Evolutionary conservation across 163 green algal species (phyloP).

Genomic region (Chlorella variabilis): DNA sequence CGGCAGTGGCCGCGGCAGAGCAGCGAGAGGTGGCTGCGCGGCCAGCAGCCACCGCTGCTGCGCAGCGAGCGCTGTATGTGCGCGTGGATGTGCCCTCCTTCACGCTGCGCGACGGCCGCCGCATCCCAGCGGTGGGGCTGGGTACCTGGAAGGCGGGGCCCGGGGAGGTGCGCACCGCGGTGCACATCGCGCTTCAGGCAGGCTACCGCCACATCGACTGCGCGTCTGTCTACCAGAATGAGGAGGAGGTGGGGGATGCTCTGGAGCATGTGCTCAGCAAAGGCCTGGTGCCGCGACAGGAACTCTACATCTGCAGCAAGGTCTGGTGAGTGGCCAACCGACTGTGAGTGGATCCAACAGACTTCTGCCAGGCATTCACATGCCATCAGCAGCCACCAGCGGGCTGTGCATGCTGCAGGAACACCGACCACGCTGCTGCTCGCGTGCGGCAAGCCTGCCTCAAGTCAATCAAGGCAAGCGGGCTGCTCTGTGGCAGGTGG

Average conservation of each 20-base stretch:
- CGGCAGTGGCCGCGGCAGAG: conserved; percentile 19
- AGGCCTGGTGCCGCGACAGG: conserved; percentile 66
- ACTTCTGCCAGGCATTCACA: no score
- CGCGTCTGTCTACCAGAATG: conserved; percentile 78
- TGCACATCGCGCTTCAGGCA: conserved; percentile 65
- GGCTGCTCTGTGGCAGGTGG: not conserved
- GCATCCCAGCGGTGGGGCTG: conserved; percentile 73
- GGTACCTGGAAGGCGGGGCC: conserved; percentile 72
- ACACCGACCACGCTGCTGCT: conserved; percentile 59
- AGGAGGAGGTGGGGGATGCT: conserved; percentile 81
- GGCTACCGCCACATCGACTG: conserved; percentile 91
- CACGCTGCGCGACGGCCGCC: conserved; percentile 60
- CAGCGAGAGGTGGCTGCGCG: conserved; percentile 31
- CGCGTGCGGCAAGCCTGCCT: conserved; percentile 69
- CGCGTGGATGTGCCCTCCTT: conserved; percentile 41
- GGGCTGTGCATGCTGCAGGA: conserved; percentile 44
- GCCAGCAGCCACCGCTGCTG: not conserved
- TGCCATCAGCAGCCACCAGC: no score
- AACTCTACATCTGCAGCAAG: conserved; percentile 87
- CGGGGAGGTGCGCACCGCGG: conserved; percentile 60
- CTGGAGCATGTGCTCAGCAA: conserved; percentile 64
- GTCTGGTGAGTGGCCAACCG: conserved; percentile 59
- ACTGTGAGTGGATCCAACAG: no score
- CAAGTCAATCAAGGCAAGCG: conserved; percentile 66
- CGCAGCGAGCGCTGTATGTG: conserved; percentile 19